Base-by-base conservation (phyloP, 2,329 filamentous ascomycete species). In the Aspergillus unguis region DNA sequence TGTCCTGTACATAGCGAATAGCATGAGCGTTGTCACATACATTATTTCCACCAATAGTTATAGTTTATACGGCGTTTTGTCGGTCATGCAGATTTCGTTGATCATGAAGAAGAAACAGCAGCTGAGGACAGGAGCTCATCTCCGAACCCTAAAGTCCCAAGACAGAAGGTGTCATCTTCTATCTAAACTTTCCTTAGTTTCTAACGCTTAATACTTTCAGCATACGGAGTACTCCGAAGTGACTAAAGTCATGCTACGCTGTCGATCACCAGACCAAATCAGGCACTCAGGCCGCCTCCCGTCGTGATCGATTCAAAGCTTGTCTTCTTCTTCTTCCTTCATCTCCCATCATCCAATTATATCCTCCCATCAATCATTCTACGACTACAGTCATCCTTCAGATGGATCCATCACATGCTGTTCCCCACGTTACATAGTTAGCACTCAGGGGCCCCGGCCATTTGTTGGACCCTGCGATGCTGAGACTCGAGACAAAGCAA, bases 1-100 rank as follows among this genome's bases (percentile, higher is more conserved):
- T 75, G 72, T 62, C 65, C 52, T 74, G 72, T 71, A 72, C 59
- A 71, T 72, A 71, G 54, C 51, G 58, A 57, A 52, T 56, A 57
- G 53, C 52, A 53, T 58, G 52, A 57, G 53, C 52, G 53, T 17
- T 17, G 17, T 17, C 17, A 54, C 52, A 45, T 49, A 47, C 37
- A 40, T 48, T 36, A 33, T 29, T 32, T 53, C 40, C 45, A 40
- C 46, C 43, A 41, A 40, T 44, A 44, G 8, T 17, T 44, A 33
- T 44, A 44, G 42, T 44, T 37, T 35, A 48, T 42, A 35, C 36
- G 46, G 29, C 37, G 29, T 48, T 28, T 38, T 38, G 7, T 3
- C 23, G 4, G 11, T 5, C 11, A 3, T 29, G 6, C 29, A 23
- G 8, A 8, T n/a, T 41, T 17, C 17, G 17, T 17, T 31, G 28